Base-by-base conservation (phyloP, 768 basidiomycete genomes). In the Lentinula boryana region DNA sequence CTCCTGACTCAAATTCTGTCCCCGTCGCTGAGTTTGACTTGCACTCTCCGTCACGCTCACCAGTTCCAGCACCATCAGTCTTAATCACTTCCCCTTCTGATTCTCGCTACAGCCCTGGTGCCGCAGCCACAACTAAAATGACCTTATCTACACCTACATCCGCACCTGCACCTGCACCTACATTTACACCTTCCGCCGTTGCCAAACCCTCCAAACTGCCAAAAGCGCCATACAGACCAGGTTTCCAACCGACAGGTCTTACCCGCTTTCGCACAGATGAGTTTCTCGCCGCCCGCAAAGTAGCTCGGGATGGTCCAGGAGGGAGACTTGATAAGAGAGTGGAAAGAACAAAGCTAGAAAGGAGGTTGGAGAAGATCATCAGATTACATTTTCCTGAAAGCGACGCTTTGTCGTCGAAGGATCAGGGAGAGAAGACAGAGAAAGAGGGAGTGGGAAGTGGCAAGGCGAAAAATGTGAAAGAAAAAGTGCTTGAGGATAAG, bases 181-280 rank as follows among this genome's bases (percentile, higher is more conserved):
- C 59, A 16, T 38, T 40, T 40, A 12, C 62, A n/a, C 52, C 83
- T 76, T 56, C 66, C 86, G 23, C 78, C 80, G 9, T 70, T 65
- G 49, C 67, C 75, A 58, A 69, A 76, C 41, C 70, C 40, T 43
- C 18, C 38, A 21, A 56, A 43, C 21, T 40, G 13, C 8, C n/a
- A 6, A 56, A 56, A 43, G 84, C 87, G 0, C 89, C 88, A 1
- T 98, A 98, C 70, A 86, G 88, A 50, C 86, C 92, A 2, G 93
- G 94, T 1, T 99, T 98, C 70, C 96, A 99, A 70, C 96, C 96
- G 5, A 89, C 82, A 67, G 95, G 95, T 4, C 84, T 94, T 4
- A 88, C 84, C 69, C 76, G 87, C 12, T 85, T 81, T 5, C 83
- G 89, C 40, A 97, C 95, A 6, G 93, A 92, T 58, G 90, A 93